Evolutionary conservation across 257 asterid genomes (phyloP).

Genomic region (Plantago ovata): DNA sequence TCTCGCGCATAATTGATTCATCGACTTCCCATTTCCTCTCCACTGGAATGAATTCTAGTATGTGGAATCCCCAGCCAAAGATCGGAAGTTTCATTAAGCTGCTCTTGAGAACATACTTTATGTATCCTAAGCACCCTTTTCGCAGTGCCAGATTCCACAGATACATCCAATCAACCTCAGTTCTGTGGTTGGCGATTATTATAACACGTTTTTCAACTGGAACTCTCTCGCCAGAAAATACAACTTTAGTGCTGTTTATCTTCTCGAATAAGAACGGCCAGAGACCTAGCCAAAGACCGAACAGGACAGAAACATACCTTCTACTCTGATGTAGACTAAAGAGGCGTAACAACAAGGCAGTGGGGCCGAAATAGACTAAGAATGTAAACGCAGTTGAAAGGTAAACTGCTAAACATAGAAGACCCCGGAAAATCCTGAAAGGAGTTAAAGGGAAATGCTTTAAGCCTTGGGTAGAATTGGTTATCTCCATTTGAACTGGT

Average conservation of each 20-base stretch:
- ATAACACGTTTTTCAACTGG: constrained; percentile 67
- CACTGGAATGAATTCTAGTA: constrained; percentile 85
- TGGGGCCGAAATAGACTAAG: constrained; percentile 62
- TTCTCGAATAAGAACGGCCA: constrained; percentile 95
- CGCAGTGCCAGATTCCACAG: constrained; percentile 86
- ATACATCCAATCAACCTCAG: constrained; percentile 99
- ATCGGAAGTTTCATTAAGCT: constrained; percentile 88
- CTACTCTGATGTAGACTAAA: constrained; percentile 77
- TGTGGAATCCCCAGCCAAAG: constrained; percentile 91
- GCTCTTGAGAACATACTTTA: constrained; percentile 82
- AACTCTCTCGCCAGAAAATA: constrained; percentile 76
- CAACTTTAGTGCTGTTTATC: constrained; percentile 69
- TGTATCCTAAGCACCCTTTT: constrained; percentile 70
- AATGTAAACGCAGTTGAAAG: constrained; percentile 69
- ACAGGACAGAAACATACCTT: constrained; percentile 53
- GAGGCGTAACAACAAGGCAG: constrained; percentile 49
- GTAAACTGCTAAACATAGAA: constrained; percentile 52
- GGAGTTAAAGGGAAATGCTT: constrained; percentile 66
- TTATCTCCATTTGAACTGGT: constrained; percentile 33
- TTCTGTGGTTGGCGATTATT: constrained; percentile 78
- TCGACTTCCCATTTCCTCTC: constrained; percentile 94
- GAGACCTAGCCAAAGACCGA: constrained; percentile 83
- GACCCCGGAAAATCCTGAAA: constrained; percentile 58
- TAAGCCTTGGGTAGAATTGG: constrained; percentile 34
- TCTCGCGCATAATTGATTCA: constrained; percentile 47